phyloP scores from a whole-genome alignment of 2,329 filamentous ascomycete species.

The Gaeumannomyces tritici region DNA sequence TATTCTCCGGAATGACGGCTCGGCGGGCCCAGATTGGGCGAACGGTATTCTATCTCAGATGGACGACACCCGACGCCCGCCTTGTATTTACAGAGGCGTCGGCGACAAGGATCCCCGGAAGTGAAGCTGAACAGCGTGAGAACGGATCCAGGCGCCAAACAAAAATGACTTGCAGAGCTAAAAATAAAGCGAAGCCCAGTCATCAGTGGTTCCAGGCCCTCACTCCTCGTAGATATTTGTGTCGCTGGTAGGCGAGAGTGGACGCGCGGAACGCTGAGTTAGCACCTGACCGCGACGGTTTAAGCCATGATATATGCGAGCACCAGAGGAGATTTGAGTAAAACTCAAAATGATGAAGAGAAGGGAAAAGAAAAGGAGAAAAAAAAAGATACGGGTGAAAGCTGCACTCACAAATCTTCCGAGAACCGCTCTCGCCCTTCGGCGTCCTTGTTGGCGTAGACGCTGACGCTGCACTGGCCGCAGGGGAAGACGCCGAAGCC shows the following conservation, averaged over 20 bases:
- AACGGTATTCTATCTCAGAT: not conserved
- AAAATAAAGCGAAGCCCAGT: not conserved
- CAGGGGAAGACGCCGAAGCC: constrained; percentile 53
- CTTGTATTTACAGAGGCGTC: not conserved
- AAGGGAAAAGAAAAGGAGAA: too few relatives aligned
- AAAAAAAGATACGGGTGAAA: not conserved
- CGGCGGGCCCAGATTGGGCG: too few relatives aligned
- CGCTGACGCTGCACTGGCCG: constrained; percentile 40
- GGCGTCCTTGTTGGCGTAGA: constrained; percentile 49
- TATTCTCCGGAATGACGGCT: too few relatives aligned
- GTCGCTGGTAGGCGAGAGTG: constrained; percentile 9
- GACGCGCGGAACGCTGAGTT: not conserved
- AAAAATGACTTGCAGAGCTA: not conserved
- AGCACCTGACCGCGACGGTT: not conserved
- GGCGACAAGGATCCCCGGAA: not conserved
- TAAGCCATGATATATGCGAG: not conserved
- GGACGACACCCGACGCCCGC: too few relatives aligned
- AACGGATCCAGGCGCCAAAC: not conserved
- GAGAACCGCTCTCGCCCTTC: constrained; percentile 35
- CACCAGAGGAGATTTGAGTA: not conserved
- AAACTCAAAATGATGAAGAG: too few relatives aligned
- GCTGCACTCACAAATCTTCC: constrained; percentile 26
- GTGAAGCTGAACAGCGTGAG: too few relatives aligned
- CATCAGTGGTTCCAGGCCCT: not conserved
- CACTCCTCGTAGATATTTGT: constrained; percentile 18